Conservation (phyloP, 768 basidiomycete genomes). For the Xerocomus spinulosus region DNA sequence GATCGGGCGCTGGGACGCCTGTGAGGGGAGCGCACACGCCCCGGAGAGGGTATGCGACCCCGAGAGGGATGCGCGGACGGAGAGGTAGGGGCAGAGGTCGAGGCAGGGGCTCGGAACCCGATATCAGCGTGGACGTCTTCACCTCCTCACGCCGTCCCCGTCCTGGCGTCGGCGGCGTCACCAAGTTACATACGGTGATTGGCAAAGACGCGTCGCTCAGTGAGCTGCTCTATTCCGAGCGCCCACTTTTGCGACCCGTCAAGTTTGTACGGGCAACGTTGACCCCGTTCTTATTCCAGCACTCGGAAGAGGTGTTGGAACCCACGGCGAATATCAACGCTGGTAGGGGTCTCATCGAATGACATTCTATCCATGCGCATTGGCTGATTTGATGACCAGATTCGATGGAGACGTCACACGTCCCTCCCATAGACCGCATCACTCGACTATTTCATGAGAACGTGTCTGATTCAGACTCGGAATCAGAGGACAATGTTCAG, state of each 20-base stretch:
- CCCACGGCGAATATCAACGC: constrained; percentile 50
- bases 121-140: not conserved
- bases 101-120: not conserved
- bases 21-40: constrained; percentile 13
- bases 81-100: constrained; percentile 3
- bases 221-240: constrained; percentile 47
- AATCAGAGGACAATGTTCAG: constrained; percentile 27
- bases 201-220: constrained; percentile 47
- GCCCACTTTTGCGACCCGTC: constrained; percentile 65
- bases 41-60: constrained; percentile 5
- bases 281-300: constrained; percentile 47
- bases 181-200: not conserved
- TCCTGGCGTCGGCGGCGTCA: not conserved
- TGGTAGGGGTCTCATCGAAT: constrained; percentile 31
- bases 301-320: constrained; percentile 59
- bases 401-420: constrained; percentile 48
- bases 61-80: constrained; percentile 18
- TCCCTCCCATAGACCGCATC: constrained; percentile 69
- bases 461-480: constrained; percentile 19
- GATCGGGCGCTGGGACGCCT: constrained; percentile 15
- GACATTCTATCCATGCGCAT: not conserved
- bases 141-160: constrained; percentile 2
- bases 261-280: constrained; percentile 59
- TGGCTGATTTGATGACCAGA: constrained; percentile 6
- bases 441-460: constrained; percentile 54